A percentile compares a stretch with the other conserved stretches of the same genome.
Evolutionary conservation across 257 asterid species (phyloP).

Genomic region (Lycium ferocissimum): DNA sequence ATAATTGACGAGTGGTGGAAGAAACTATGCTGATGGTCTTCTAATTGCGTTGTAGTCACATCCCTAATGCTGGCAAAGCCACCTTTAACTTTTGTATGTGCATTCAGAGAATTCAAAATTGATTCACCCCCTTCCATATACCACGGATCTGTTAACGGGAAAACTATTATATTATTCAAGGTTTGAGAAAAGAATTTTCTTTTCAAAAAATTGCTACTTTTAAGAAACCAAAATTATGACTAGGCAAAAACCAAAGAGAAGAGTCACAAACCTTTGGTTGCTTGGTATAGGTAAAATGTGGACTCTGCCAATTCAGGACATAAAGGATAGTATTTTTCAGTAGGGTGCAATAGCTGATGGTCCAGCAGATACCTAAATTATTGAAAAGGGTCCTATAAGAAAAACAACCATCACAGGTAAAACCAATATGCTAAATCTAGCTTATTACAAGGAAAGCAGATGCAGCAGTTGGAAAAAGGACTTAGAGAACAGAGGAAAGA

Average conservation of each 20-base stretch:
- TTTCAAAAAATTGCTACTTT: background rate
- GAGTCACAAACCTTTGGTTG: slow-evolving; percentile 79
- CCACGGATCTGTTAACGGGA: slow-evolving; percentile 82
- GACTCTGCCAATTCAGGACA: slow-evolving; percentile 98
- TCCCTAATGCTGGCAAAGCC: slow-evolving; percentile 97
- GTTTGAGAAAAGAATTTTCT: background rate
- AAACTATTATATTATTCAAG: slow-evolving; percentile 15
- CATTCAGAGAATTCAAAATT: slow-evolving; percentile 80
- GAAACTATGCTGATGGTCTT: slow-evolving; percentile 99
- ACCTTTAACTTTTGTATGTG: slow-evolving; percentile 84
- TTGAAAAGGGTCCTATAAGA: slow-evolving; percentile 23
- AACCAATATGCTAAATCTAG: slow-evolving; percentile 17
- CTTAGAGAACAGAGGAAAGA: slow-evolving; percentile 23
- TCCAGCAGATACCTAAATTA: slow-evolving; percentile 80
- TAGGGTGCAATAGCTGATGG: slow-evolving; percentile 91
- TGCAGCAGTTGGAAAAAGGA: background rate
- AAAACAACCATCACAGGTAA: slow-evolving; percentile 26
- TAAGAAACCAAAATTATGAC: background rate
- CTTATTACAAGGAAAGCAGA: background rate
- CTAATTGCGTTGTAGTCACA: slow-evolving; percentile 90
- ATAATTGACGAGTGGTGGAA: slow-evolving; percentile 42
- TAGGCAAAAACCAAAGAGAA: slow-evolving; percentile 11
- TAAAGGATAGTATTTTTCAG: slow-evolving; percentile 94
- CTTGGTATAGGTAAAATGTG: slow-evolving; percentile 95
- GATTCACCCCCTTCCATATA: slow-evolving; percentile 92